Percentiles rank a stretch among this genome's conserved stretches.
Conservation (phyloP, 179 eudicot genomes). For the Monotropa hypopitys region DNA sequence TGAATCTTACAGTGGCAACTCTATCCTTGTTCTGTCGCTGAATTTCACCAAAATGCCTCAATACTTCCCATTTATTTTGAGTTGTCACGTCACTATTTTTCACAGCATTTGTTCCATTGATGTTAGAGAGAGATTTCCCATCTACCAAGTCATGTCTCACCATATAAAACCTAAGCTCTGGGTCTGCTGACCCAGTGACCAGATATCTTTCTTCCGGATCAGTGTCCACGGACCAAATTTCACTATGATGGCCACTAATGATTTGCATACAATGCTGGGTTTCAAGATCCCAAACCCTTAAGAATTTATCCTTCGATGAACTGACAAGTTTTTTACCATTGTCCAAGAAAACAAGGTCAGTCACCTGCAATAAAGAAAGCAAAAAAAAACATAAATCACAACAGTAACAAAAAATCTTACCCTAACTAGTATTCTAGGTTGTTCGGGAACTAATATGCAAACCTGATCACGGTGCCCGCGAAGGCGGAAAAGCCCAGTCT, state of each 20-base stretch:
- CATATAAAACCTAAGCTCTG: conserved; percentile 69
- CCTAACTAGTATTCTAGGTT: background rate
- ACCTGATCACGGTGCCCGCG: conserved; percentile 99
- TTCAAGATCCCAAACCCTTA: conserved; percentile 97
- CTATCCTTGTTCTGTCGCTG: conserved; percentile 75
- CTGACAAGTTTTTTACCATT: conserved; percentile 73
- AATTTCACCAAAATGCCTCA: conserved; percentile 81
- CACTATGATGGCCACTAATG: conserved; percentile 90
- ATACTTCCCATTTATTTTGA: conserved; percentile 65
- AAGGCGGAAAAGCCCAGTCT: conserved; percentile 88
- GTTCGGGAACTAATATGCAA: background rate
- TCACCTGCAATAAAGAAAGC: conserved; percentile 41
- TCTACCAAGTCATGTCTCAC: conserved; percentile 41
- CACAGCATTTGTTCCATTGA: conserved; percentile 19
- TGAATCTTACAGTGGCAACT: conserved; percentile 71
- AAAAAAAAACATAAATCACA: conserved; percentile 5
- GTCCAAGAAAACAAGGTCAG: conserved; percentile 81
- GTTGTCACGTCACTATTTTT: conserved; percentile 16
- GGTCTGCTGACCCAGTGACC: conserved; percentile 87
- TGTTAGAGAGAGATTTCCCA: conserved; percentile 16
- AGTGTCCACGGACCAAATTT: conserved; percentile 84
- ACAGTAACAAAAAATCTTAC: background rate
- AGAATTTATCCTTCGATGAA: conserved; percentile 86
- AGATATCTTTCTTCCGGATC: conserved; percentile 72
- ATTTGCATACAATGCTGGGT: conserved; percentile 94